Evolutionary conservation across 148 eudicot genomes (phyloP), one percentile per base, ranked within the genome.

Genomic region (Dysphania ambrosioides): DNA sequence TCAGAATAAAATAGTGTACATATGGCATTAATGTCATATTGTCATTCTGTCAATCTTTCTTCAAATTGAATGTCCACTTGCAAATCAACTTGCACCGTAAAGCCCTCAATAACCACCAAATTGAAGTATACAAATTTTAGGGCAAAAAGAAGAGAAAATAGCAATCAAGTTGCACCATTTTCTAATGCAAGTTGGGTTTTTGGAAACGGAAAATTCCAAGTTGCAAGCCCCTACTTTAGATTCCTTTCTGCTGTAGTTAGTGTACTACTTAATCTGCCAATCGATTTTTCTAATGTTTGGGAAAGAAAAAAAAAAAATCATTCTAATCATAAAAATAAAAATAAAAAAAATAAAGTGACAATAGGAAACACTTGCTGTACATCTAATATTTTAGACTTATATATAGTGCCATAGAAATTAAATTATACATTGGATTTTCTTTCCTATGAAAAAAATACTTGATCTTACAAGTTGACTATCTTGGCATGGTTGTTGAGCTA

Each of bases 81-180:
- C 81, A 59, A 47, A 66, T 68, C 87, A 84, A 84, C 65, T 84
- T 84, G 85, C 81, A 70, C 12, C n/a, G n/a, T n/a, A n/a, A n/a
- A n/a, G n/a, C n/a, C n/a, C 34, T 73, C 34, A 64, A 18, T 59
- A 34, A 65, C 34, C 51, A 41, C 16, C 74, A 63, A 74, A 68
- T 60, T 75, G 70, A 66, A 74, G 47, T 68, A 59, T 19, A 40
- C n/a, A 35, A 34, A 67, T 30, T 42, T 66, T 38, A 55, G 34
- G 12, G 12, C n/a, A n/a, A n/a, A 62, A 40, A 72, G 36, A 67
- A 13, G 24, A 29, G 19, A 24, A 67, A 53, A 74, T 63, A 68
- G 71, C 78, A 79, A 47, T 42, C 47, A 42, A 74, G 56, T 79
- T 76, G 82, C 36, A 11, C 49, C 26, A 30, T 19, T 47, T 35